Percentiles rank a stretch among this genome's conserved stretches.
Conservation (phyloP, 352 stramenopile genomes). For the Nothophytophthora sp. region DNA sequence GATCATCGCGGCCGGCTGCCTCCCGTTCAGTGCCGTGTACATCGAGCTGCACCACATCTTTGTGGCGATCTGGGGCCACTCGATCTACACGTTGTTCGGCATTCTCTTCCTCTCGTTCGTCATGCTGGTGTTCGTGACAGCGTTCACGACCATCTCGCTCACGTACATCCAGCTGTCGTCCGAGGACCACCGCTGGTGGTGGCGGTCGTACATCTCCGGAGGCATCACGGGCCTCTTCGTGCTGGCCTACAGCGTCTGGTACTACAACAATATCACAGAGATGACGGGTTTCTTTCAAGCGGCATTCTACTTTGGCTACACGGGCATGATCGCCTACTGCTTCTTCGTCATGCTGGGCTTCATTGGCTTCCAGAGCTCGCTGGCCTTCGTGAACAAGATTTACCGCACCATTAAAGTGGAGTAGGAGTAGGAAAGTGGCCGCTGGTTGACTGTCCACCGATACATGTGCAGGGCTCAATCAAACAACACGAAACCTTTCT, state of each 20-base stretch:
- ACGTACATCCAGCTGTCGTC: slow-evolving; percentile 97
- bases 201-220: slow-evolving; percentile 94
- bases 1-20: slow-evolving; percentile 94
- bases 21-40: slow-evolving; percentile 98
- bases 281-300: slow-evolving; percentile 97
- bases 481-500: too few species aligned
- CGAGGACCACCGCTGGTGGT: slow-evolving; percentile 98
- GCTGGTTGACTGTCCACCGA: neutral
- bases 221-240: slow-evolving; percentile 96
- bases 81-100: slow-evolving; percentile 98
- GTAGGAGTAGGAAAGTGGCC: slow-evolving; percentile 29
- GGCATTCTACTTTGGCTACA: slow-evolving; percentile 99
- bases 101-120: slow-evolving; percentile 97
- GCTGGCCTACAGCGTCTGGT: slow-evolving; percentile 96
- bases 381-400: slow-evolving; percentile 97
- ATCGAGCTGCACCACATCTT: slow-evolving; percentile 99
- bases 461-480: too few species aligned
- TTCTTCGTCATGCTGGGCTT: slow-evolving; percentile 98
- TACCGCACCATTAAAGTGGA: slow-evolving; percentile 97
- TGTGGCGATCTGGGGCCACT: slow-evolving; percentile 97
- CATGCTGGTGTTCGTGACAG: slow-evolving; percentile 96
- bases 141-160: slow-evolving; percentile 97
- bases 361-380: slow-evolving; percentile 95
- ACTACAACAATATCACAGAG: slow-evolving; percentile 93
- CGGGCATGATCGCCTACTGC: slow-evolving; percentile 95